phyloP scores from a whole-genome alignment of 305 asterid genomes.

The Solanum hybrid region DNA sequence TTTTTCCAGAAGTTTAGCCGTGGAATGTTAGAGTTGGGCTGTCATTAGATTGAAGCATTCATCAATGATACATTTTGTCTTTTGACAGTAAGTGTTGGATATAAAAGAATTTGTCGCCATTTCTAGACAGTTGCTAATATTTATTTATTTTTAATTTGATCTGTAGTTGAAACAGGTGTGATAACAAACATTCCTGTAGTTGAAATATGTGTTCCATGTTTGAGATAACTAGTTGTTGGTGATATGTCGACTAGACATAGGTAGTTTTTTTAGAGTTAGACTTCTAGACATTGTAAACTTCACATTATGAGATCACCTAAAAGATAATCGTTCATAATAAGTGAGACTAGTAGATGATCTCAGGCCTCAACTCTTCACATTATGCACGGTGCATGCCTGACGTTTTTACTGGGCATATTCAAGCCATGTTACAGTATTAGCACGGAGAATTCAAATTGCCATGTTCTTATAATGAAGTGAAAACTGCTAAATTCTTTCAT shows the following conservation, averaged over 20 bases:
- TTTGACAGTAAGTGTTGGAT: neutral
- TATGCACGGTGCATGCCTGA: conserved; percentile 1
- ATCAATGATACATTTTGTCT: neutral
- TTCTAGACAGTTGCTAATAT: neutral
- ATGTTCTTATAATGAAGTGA: conserved; percentile 1
- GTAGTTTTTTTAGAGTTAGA: neutral
- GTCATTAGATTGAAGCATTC: neutral
- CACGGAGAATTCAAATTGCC: neutral
- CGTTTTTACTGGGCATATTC: neutral
- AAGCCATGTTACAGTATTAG: neutral
- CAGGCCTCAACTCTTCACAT: neutral
- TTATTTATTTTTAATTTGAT: neutral
- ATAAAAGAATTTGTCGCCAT: neutral
- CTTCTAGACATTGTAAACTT: neutral
- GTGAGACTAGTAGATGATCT: neutral
- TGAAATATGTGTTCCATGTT: neutral
- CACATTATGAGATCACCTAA: neutral
- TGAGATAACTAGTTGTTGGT: neutral
- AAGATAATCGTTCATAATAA: neutral
- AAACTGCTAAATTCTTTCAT: neutral
- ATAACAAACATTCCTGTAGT: neutral
- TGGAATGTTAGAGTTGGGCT: neutral
- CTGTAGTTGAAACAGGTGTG: neutral
- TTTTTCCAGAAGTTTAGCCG: neutral
- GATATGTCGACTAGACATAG: too few species aligned